Evolutionary conservation across 2,329 filamentous ascomycete genomes (phyloP), one percentile per base, ranked within the genome.

Genomic region (Talaromyces islandicus): DNA sequence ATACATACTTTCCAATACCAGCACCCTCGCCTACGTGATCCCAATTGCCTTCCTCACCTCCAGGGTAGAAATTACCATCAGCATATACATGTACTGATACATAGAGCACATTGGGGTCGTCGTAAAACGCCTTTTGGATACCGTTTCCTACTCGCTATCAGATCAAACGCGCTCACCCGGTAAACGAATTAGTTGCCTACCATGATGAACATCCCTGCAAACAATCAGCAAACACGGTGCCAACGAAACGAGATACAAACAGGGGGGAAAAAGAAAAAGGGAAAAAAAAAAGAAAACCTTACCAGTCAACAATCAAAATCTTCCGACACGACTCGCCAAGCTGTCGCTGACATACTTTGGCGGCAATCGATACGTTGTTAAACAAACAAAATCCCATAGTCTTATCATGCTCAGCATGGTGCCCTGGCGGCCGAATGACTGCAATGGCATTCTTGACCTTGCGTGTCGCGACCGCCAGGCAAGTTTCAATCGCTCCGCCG

Each of bases 351-450:
- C 92, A 97, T 12, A 92, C 89, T 62, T 86, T 88, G n/a, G 92
- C 88, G 1, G 92, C 93, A 61, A 99, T 89, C 21, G 91, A 92
- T 3, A 97, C 94, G 69, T 99, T 99, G 78, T 99, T 97, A 78
- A 97, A 97, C 61, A 97, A 85, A 73, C 94, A 99, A 71, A 99
- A 99, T 0, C 94, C 94, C 83, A 96, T 94, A 0, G 93, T 85
- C 38, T 87, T 81, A 68, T 94, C 84, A 60, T 86, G 87, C 71
- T 99, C 94, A 0, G 94, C 94, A 73, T 99, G 94, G 69, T 99
- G 94, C 0, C 94, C 94, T 0, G 94, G 94, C 1, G 94, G 94
- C 14, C 94, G 86, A 68, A 99, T 96, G 41, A 99, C 88, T 1
- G 94, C 94, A 71, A 99, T 94, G 0, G 91, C 92, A 69, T 99